Evolutionary conservation across 176 grass and related monocot genomes (phyloP).

Genomic region (Tuctoria greenei): DNA sequence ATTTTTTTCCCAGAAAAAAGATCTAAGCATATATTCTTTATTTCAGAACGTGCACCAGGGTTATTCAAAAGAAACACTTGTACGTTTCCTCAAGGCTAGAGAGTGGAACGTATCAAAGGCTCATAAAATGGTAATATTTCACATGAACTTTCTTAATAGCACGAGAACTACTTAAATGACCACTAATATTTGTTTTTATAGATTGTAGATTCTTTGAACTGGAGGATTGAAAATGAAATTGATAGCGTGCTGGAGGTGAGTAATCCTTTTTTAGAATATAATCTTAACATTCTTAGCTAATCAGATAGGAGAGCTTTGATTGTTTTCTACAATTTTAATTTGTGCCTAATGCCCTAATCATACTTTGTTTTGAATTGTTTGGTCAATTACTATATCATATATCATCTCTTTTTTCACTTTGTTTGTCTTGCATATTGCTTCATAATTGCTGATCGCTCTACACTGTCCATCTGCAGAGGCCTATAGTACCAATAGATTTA

Average conservation of each 20-base stretch:
- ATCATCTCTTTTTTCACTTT: background rate
- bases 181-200: constrained; percentile 41
- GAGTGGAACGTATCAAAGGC: constrained; percentile 80
- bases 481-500: constrained; percentile 77
- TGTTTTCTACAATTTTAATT: background rate
- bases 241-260: constrained; percentile 82
- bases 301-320: background rate
- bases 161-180: constrained; percentile 11
- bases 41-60: constrained; percentile 92
- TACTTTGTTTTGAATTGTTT: background rate
- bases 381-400: constrained; percentile 4
- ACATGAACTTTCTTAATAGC: background rate
- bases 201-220: constrained; percentile 89
- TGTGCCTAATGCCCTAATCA: background rate
- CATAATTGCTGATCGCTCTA: constrained; percentile 32
- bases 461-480: constrained; percentile 64
- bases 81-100: constrained; percentile 89
- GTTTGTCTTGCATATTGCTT: constrained; percentile 1
- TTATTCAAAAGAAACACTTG: constrained; percentile 69
- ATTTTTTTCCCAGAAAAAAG: background rate
- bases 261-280: constrained; percentile 36
- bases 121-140: constrained; percentile 85
- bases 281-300: background rate
- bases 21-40: constrained; percentile 17
- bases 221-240: constrained; percentile 93